These are phyloP conservation scores for Pleurostoma richardsiae DNA, from an alignment of 2,329 filamentous ascomycete species.

Conservation along the genomic window DNA sequence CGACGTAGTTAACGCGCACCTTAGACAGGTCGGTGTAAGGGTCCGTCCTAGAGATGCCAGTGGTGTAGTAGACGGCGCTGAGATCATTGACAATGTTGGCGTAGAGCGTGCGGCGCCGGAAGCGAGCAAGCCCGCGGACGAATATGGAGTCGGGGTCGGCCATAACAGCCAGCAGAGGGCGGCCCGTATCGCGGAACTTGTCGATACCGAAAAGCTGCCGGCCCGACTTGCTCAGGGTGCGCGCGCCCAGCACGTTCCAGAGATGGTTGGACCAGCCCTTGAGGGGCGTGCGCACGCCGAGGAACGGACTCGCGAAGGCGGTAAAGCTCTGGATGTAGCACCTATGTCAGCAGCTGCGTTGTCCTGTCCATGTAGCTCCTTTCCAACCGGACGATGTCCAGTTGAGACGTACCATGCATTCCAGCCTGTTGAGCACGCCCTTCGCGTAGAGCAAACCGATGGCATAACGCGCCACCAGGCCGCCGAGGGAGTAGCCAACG, in stretches of 20 bases:
- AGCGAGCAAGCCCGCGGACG: conserved; percentile 69
- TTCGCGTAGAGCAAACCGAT: conserved; percentile 78
- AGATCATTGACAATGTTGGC: conserved; percentile 84
- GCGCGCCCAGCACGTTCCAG: conserved; percentile 81
- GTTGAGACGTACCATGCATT: conserved; percentile 59
- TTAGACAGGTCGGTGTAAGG: conserved; percentile 66
- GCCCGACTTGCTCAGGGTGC: conserved; percentile 77
- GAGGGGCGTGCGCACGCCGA: conserved; percentile 68
- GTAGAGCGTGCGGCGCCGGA: conserved; percentile 74
- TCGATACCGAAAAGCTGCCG: conserved; percentile 86
- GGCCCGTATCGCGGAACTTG: conserved; percentile 75
- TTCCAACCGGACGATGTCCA: not conserved
- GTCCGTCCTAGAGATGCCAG: conserved; percentile 69
- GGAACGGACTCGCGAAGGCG: conserved; percentile 82
- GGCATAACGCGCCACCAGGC: conserved; percentile 80
- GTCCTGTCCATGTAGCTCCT: not conserved
- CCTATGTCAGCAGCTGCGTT: not conserved
- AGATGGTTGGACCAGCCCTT: conserved; percentile 61
- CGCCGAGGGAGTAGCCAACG: conserved; percentile 85
- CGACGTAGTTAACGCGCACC: conserved; percentile 67
- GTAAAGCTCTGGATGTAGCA: conserved; percentile 67
- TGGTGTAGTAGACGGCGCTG: conserved; percentile 79
- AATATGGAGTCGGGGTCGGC: conserved; percentile 84
- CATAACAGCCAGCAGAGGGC: conserved; percentile 73
- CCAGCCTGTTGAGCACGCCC: conserved; percentile 71